phyloP scores from a whole-genome alignment of 2,329 filamentous ascomycete genomes.

The Xylariaceae sp. region DNA sequence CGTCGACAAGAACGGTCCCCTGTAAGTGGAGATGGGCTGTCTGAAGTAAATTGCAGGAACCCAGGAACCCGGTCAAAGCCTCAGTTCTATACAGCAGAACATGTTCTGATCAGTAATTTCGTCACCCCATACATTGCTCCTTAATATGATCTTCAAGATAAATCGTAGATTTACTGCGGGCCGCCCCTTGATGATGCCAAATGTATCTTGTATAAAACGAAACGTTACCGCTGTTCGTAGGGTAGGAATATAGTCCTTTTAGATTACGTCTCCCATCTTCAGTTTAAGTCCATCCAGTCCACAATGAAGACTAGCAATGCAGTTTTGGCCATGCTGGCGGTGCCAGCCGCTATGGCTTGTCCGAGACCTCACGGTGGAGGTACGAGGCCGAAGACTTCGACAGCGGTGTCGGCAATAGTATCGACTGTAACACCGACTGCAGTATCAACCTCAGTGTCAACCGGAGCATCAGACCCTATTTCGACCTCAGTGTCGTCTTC shows the following conservation, averaged over 20 bases:
- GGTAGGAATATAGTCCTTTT: neutral
- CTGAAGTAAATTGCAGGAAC: slow-evolving; percentile 26
- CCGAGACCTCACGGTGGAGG: slow-evolving; percentile 6
- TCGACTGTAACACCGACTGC: neutral
- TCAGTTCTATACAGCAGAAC: neutral
- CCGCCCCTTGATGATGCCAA: slow-evolving; percentile 6
- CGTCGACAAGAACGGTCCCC: slow-evolving; percentile 1
- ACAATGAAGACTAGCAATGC: slow-evolving; percentile 18
- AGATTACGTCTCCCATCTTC: too few relatives aligned
- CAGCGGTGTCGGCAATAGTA: neutral
- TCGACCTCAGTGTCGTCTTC: neutral
- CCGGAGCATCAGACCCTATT: neutral
- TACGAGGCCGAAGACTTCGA: neutral
- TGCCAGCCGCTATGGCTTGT: slow-evolving; percentile 19
- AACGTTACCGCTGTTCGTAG: slow-evolving; percentile 1
- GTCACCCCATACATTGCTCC: slow-evolving; percentile 4
- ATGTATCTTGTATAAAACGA: slow-evolving; percentile 18
- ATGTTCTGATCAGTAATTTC: slow-evolving; percentile 3
- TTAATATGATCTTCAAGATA: slow-evolving; percentile 8
- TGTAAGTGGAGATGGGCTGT: slow-evolving; percentile 22
- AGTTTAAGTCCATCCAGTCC: too few relatives aligned
- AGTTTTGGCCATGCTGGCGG: slow-evolving; percentile 19
- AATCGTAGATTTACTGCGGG: neutral
- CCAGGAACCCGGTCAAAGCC: slow-evolving; percentile 16
- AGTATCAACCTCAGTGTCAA: neutral